Evolutionary conservation across 345 rosid genomes (phyloP).

Genomic region (Reutealis trisperma): DNA sequence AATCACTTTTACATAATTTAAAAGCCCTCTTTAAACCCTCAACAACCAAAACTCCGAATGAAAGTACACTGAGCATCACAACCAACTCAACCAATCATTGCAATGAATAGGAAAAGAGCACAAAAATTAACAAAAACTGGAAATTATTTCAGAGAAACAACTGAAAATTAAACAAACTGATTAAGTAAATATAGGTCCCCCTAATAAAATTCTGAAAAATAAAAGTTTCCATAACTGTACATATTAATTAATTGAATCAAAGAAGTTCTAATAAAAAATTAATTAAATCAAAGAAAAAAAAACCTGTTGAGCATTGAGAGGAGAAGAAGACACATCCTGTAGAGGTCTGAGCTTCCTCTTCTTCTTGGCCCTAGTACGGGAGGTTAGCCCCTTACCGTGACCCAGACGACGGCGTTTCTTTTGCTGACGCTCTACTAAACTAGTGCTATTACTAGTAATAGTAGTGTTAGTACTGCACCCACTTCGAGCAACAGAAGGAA

Average conservation of each 20-base stretch:
- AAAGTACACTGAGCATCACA: not conserved
- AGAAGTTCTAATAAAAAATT: not conserved
- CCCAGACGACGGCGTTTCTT: not conserved
- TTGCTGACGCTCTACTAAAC: not conserved
- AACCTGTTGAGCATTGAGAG: slow-evolving; percentile 36
- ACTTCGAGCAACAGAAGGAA: not conserved
- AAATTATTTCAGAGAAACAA: not conserved
- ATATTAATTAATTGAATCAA: no score
- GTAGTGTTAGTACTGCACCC: slow-evolving; percentile 2
- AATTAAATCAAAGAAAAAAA: not conserved
- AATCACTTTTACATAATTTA: not conserved
- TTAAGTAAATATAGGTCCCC: not conserved
- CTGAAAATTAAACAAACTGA: not conserved
- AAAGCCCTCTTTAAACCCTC: slow-evolving; percentile 16
- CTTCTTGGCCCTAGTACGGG: slow-evolving; percentile 37
- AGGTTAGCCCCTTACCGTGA: slow-evolving; percentile 31
- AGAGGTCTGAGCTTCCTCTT: slow-evolving; percentile 48
- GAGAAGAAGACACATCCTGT: slow-evolving; percentile 41
- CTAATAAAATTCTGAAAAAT: no score
- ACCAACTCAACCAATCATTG: slow-evolving; percentile 14
- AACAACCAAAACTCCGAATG: slow-evolving; percentile 15
- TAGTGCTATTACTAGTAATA: slow-evolving; percentile 3
- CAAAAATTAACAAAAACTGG: not conserved
- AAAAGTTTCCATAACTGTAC: no score
- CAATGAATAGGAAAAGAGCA: slow-evolving; percentile 3